Evolutionary conservation across 2,329 filamentous ascomycete genomes (phyloP).

Genomic region (Exophiala dermatitidis): DNA sequence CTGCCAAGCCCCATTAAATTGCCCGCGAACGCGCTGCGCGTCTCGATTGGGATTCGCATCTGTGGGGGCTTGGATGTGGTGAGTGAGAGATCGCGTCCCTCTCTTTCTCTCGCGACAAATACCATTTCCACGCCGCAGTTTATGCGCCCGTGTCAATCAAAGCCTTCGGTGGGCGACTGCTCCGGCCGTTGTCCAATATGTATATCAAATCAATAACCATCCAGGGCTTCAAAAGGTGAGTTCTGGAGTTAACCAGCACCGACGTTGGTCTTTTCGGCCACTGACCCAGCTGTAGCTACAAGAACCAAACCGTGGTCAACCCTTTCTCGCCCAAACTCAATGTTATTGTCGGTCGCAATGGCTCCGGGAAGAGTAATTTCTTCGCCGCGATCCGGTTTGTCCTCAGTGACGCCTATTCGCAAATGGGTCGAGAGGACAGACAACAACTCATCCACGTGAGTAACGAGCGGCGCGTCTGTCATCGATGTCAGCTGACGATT

Average conservation of each 20-base stretch:
- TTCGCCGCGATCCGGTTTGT: conserved; percentile 98
- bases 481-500: conserved; percentile 28
- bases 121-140: background rate
- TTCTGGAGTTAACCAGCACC: background rate
- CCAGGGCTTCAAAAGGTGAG: conserved; percentile 96
- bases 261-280: conserved; percentile 7
- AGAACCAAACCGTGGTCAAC: conserved; percentile 97
- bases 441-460: conserved; percentile 79
- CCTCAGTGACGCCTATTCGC: conserved; percentile 92
- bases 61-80: no score
- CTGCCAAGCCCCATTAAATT: background rate
- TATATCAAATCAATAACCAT: conserved; percentile 99
- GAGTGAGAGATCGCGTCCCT: no score
- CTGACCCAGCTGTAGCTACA: conserved; percentile 61
- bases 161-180: background rate
- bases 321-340: conserved; percentile 97
- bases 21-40: background rate
- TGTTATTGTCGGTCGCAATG: conserved; percentile 97
- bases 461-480: background rate
- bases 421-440: conserved; percentile 91
- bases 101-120: background rate
- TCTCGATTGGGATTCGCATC: background rate
- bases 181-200: conserved; percentile 49
- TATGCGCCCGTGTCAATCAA: background rate
- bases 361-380: conserved; percentile 98